Conservation (phyloP, 768 basidiomycete genomes). For the Neoboletus subvelutipes region DNA sequence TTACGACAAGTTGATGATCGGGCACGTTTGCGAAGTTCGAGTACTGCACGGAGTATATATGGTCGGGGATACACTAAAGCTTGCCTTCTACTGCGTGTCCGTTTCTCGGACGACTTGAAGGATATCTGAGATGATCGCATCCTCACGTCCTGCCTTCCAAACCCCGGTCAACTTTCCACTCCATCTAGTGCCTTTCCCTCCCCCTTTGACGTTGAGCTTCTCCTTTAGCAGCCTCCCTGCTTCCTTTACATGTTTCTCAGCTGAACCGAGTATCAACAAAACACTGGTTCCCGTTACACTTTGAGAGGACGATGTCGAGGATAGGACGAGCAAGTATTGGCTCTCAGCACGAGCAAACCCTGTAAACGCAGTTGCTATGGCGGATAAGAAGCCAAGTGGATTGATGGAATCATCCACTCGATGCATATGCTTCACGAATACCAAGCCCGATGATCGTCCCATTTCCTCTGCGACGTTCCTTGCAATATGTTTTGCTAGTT, state of each 20-base stretch:
- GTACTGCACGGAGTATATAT: not conserved
- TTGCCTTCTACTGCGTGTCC: not conserved
- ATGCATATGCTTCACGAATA: conserved; percentile 51
- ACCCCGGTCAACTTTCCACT: conserved; percentile 68
- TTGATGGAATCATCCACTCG: conserved; percentile 61
- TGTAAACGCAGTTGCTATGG: conserved; percentile 51
- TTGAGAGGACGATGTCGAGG: conserved; percentile 63
- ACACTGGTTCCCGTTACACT: conserved; percentile 48
- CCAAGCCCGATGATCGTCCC: conserved; percentile 22
- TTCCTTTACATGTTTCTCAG: conserved; percentile 58
- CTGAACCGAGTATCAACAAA: conserved; percentile 59
- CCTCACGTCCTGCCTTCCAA: conserved; percentile 28
- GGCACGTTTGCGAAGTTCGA: not conserved
- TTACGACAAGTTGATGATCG: no score
- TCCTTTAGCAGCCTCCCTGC: conserved; percentile 56
- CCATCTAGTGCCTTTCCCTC: conserved; percentile 74
- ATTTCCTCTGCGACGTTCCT: conserved; percentile 40
- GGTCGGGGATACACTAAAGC: not conserved
- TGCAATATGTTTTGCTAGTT: conserved; percentile 56
- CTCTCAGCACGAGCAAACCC: conserved; percentile 21
- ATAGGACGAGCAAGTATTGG: conserved; percentile 51
- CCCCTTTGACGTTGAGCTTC: conserved; percentile 67
- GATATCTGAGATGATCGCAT: conserved; percentile 15
- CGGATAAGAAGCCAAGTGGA: conserved; percentile 57
- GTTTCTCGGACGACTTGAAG: conserved; percentile 15